These are phyloP conservation scores for Candida broadrunensis DNA, from an alignment of 805 yeast species.

Conservation along the genomic window DNA sequence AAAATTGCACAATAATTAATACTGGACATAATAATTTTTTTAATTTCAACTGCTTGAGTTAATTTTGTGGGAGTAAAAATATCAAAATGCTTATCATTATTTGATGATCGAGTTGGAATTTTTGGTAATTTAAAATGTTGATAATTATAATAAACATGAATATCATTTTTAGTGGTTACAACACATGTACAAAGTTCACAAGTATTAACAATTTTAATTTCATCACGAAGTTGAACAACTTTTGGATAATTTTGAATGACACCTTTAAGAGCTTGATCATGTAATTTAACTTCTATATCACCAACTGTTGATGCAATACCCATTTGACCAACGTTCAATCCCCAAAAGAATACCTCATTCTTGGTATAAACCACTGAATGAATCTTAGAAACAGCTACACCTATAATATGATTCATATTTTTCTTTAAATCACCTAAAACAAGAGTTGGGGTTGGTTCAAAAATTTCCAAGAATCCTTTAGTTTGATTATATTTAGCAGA, in stretches of 20 bases:
- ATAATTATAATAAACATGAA: conserved; percentile 59
- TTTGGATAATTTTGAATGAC: conserved; percentile 36
- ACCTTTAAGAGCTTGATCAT: conserved; percentile 34
- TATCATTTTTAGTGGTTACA: conserved; percentile 52
- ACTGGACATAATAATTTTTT: conserved; percentile 33
- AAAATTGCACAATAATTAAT: conserved; percentile 45
- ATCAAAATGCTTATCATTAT: conserved; percentile 44
- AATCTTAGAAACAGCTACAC: conserved; percentile 60
- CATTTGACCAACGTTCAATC: conserved; percentile 79
- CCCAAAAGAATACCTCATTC: conserved; percentile 63
- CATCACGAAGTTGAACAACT: conserved; percentile 42
- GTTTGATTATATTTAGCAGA: conserved; percentile 11
- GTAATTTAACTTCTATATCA: conserved; percentile 21
- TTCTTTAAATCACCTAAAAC: conserved; percentile 44
- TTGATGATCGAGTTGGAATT: conserved; percentile 32
- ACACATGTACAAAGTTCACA: conserved; percentile 71
- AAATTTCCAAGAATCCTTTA: conserved; percentile 23
- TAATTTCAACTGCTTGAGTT: conserved; percentile 37
- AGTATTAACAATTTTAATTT: conserved; percentile 56
- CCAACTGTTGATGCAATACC: conserved; percentile 39
- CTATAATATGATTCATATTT: conserved; percentile 26
- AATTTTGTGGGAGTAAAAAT: conserved; percentile 51
- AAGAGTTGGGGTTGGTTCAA: conserved; percentile 36
- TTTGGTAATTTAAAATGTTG: conserved; percentile 51
- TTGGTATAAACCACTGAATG: conserved; percentile 63